These are phyloP conservation scores for Fusarium guadeloupense DNA, from an alignment of 2,329 filamentous ascomycete species.

Conservation along the genomic window DNA sequence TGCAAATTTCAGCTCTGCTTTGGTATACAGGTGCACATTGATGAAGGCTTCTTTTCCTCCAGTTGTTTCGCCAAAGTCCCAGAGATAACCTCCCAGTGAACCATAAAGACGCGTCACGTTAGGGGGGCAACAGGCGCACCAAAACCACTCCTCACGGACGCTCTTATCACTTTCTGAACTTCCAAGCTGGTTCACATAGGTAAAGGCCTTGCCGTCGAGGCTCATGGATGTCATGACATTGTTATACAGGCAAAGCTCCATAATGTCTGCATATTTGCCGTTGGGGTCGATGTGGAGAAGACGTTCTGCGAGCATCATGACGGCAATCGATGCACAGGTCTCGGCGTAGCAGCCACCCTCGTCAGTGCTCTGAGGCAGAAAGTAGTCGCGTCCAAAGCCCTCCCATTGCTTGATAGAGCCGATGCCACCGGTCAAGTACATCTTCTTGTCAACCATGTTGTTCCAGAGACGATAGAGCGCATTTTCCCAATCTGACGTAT, in stretches of 20 bases:
- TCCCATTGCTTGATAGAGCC: conserved; percentile 54
- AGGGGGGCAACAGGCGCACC: conserved; percentile 68
- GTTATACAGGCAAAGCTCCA: conserved; percentile 71
- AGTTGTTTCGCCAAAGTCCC: conserved; percentile 51
- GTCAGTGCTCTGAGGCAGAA: conserved; percentile 8
- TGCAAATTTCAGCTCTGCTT: conserved; percentile 55
- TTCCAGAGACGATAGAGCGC: conserved; percentile 62
- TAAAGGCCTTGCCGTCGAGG: conserved; percentile 64
- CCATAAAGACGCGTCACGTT: conserved; percentile 66
- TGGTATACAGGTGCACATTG: conserved; percentile 66
- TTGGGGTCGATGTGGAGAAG: conserved; percentile 64
- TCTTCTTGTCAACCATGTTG: conserved; percentile 69
- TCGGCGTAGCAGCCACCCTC: conserved; percentile 16
- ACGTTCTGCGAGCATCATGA: conserved; percentile 68
- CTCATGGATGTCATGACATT: conserved; percentile 67
- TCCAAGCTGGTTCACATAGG: conserved; percentile 55
- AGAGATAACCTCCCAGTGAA: conserved; percentile 65
- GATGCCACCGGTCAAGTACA: conserved; percentile 70
- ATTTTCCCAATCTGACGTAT: conserved; percentile 41
- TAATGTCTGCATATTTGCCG: conserved; percentile 63
- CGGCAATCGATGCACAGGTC: conserved; percentile 47
- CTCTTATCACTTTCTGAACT: conserved; percentile 58
- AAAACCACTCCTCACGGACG: conserved; percentile 65
- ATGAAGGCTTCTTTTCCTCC: conserved; percentile 48
- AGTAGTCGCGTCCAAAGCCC: conserved; percentile 27